A percentile compares a stretch with the other conserved stretches of the same genome.
phyloP scores from a whole-genome alignment of 805 yeast species.

The Hanseniaspora valbyensis region DNA sequence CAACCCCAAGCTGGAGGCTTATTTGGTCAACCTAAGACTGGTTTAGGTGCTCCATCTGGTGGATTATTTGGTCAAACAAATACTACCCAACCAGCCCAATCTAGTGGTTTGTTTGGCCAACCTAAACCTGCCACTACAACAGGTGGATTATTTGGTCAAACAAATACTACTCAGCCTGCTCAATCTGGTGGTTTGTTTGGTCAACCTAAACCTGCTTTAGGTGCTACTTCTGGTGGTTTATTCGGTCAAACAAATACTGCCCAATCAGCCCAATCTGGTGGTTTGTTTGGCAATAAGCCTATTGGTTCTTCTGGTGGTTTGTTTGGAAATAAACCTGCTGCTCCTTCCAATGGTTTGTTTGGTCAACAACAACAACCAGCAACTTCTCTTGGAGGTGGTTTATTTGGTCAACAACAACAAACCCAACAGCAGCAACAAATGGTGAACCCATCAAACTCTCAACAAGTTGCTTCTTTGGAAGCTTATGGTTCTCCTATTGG shows the following conservation, averaged over 20 bases:
- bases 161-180: slow-evolving; percentile 16
- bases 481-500: slow-evolving; percentile 62
- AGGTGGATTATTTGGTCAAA: slow-evolving; percentile 23
- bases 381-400: slow-evolving; percentile 17
- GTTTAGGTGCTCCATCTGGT: slow-evolving; percentile 24
- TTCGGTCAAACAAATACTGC: slow-evolving; percentile 18
- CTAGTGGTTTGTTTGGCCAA: slow-evolving; percentile 19
- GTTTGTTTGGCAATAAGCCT: slow-evolving; percentile 31
- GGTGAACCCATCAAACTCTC: slow-evolving; percentile 30
- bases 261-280: slow-evolving; percentile 16
- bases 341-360: neutral
- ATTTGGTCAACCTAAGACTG: slow-evolving; percentile 16
- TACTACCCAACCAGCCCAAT: slow-evolving; percentile 17
- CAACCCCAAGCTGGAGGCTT: slow-evolving; percentile 20
- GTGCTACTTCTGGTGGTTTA: slow-evolving; percentile 16
- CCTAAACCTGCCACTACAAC: slow-evolving; percentile 16
- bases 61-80: slow-evolving; percentile 22
- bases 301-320: neutral
- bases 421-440: slow-evolving; percentile 25
- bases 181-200: slow-evolving; percentile 24
- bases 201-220: slow-evolving; percentile 19
- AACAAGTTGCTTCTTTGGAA: slow-evolving; percentile 31
- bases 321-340: slow-evolving; percentile 8
- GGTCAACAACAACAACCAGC: slow-evolving; percentile 3
- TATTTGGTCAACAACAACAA: slow-evolving; percentile 20